A percentile compares a stretch with the other conserved stretches of the same genome.
phyloP scores from a whole-genome alignment of 345 rosid species.

The Brassica nigra region DNA sequence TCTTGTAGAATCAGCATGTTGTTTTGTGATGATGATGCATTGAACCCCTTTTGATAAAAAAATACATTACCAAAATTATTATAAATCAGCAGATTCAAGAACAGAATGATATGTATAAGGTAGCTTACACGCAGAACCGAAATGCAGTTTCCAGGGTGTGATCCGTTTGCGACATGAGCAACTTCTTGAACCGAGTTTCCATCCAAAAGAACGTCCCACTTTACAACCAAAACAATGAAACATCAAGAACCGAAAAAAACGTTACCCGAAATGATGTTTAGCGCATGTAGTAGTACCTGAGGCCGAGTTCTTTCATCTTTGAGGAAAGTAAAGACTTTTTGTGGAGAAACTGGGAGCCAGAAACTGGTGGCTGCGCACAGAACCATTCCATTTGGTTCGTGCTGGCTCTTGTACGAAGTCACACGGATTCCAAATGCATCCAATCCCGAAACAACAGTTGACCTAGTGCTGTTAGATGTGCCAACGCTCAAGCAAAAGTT shows the following conservation, averaged over 20 bases:
- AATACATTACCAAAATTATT: neutral
- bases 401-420: constrained; percentile 61
- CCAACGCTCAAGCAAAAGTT: constrained; percentile 82
- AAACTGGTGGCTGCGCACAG: constrained; percentile 92
- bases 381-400: constrained; percentile 70
- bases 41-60: constrained; percentile 56
- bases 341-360: constrained; percentile 83
- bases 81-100: neutral
- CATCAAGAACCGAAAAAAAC: neutral
- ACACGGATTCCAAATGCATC: constrained; percentile 78
- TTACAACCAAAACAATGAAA: neutral
- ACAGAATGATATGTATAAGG: neutral
- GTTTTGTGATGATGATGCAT: constrained; percentile 77
- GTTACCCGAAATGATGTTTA: neutral
- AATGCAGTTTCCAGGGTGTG: constrained; percentile 90
- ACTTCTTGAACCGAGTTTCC: constrained; percentile 90
- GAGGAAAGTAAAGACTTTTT: constrained; percentile 75
- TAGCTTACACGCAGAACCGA: constrained; percentile 84
- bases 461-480: constrained; percentile 62
- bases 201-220: constrained; percentile 97
- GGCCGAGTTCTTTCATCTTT: constrained; percentile 88
- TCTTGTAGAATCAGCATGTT: constrained; percentile 95
- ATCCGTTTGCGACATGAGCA: constrained; percentile 82
- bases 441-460: constrained; percentile 65
- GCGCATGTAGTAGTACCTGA: constrained; percentile 52